Percentiles rank a stretch among this genome's conserved stretches.
Evolutionary conservation across 495 filamentous ascomycete species (phyloP).

Genomic region (Lepraria neglecta): DNA sequence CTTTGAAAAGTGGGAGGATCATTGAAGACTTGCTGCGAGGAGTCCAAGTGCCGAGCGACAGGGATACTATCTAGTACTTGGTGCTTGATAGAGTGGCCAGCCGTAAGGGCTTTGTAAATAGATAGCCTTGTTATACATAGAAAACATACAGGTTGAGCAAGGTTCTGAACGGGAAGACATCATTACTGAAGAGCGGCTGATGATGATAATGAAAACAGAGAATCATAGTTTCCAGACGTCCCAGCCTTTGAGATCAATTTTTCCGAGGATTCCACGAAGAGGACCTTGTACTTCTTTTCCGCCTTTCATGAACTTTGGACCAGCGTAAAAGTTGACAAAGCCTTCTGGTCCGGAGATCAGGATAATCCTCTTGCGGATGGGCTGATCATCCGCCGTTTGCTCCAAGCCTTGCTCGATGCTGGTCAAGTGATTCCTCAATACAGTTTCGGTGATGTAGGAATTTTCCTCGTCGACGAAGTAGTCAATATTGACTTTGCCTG

Average conservation of each 20-base stretch:
- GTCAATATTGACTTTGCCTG: constrained; percentile 51
- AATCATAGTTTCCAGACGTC: constrained; percentile 56
- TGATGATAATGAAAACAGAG: not conserved
- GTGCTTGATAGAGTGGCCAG: no score
- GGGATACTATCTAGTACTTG: not conserved
- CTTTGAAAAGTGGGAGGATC: constrained; percentile 63
- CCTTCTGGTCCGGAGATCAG: constrained; percentile 85
- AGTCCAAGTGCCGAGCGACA: not conserved
- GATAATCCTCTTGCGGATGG: constrained; percentile 51
- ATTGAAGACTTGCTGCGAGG: constrained; percentile 62
- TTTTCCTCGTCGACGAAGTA: constrained; percentile 78
- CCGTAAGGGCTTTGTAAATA: no score
- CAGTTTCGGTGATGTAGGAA: constrained; percentile 50
- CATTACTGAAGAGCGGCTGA: not conserved
- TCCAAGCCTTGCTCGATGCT: constrained; percentile 31
- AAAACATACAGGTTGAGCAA: not conserved
- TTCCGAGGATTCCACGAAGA: constrained; percentile 48
- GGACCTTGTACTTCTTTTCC: constrained; percentile 69
- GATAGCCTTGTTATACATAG: not conserved
- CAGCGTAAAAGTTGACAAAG: constrained; percentile 73
- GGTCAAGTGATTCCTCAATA: constrained; percentile 34
- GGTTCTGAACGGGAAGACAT: not conserved
- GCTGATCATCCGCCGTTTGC: constrained; percentile 14
- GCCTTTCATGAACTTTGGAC: constrained; percentile 63
- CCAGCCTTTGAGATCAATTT: constrained; percentile 50